Evolutionary conservation across 2,329 filamentous ascomycete species (phyloP), one percentile per base, ranked within the genome.

Genomic region (Stemphylium beticola): DNA sequence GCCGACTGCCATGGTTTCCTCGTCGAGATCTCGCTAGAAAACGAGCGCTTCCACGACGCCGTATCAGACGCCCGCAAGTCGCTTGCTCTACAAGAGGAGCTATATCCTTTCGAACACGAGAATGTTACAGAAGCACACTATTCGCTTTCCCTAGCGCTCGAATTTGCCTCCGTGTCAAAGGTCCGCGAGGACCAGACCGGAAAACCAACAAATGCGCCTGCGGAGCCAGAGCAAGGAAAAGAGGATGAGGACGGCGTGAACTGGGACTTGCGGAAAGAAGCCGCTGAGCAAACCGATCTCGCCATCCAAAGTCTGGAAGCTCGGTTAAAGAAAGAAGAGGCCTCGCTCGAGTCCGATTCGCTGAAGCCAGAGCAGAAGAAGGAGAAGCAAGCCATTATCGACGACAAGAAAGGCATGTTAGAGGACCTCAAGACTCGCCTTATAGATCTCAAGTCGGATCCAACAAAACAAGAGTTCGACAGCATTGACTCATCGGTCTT

Each of bases 21-120:
- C 58, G 91, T 93, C 9, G 95, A 99, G 77, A 97, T 99, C 58
- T 96, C 90, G n/a, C 82, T 99, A 24, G 95, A 99, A 78, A 96
- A 95, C 65, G 95, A 98, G 77, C 88, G 90, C 79, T 99, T 96
- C 72, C 82, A 85, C 37, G 88, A 91, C 63, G 93, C 95, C n/a
- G 90, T 96, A 48, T 83, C 86, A 41, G 95, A 99, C 76, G 87
- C 91, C 47, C 87, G 87, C 65, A 85, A 88, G 12, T 87, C 92
- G 1, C 84, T 98, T 43, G 84, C 85, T 36, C 85, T 96, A 68
- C 96, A 96, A 77, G 78, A 90, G 65, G 83, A 89, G 45, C 83
- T 98, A 2, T 92, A 91, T 71, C 84, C 91, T 0, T 83, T 88
- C 44, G 91, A 96, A 58, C 92, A 91, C 12, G 90, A 92, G 65